Evolutionary conservation across 345 rosid genomes (phyloP).

Genomic region (Linum trigynum): DNA sequence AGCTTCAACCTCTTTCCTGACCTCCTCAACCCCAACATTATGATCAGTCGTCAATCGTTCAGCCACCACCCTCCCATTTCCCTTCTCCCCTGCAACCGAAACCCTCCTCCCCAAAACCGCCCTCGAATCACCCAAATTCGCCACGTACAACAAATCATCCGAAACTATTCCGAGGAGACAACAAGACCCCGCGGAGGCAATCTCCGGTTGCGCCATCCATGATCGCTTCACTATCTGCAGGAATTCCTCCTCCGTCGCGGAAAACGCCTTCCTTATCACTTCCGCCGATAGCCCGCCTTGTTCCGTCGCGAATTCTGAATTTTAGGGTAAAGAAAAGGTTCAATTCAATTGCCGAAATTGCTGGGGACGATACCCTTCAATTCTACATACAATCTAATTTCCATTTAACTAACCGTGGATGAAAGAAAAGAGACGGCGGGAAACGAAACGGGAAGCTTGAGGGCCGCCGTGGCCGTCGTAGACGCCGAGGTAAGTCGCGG

Average conservation of each 20-base stretch:
- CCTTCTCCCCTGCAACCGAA: constrained; percentile 6
- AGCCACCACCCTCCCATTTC: constrained; percentile 28
- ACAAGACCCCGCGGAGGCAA: constrained; percentile 58
- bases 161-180: constrained; percentile 53
- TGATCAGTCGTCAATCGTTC: constrained; percentile 56
- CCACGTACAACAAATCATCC: constrained; percentile 37
- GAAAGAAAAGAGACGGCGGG: constrained; percentile 35
- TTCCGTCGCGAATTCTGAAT: constrained; percentile 35
- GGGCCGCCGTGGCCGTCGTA: constrained; percentile 76
- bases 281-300: constrained; percentile 48
- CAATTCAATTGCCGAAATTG: neutral
- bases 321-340: neutral
- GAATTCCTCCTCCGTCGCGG: constrained; percentile 47
- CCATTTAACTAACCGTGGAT: constrained; percentile 30
- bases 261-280: constrained; percentile 41
- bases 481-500: constrained; percentile 53
- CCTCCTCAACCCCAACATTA: constrained; percentile 51
- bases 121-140: constrained; percentile 67
- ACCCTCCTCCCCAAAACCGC: constrained; percentile 47
- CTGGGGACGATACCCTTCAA: neutral
- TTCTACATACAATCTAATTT: constrained; percentile 4
- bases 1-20: constrained; percentile 62
- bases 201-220: constrained; percentile 36
- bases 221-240: constrained; percentile 40
- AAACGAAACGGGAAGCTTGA: constrained; percentile 52